Evolutionary conservation across 2,329 filamentous ascomycete genomes (phyloP).

Genomic region (Diaporthe batatas): DNA sequence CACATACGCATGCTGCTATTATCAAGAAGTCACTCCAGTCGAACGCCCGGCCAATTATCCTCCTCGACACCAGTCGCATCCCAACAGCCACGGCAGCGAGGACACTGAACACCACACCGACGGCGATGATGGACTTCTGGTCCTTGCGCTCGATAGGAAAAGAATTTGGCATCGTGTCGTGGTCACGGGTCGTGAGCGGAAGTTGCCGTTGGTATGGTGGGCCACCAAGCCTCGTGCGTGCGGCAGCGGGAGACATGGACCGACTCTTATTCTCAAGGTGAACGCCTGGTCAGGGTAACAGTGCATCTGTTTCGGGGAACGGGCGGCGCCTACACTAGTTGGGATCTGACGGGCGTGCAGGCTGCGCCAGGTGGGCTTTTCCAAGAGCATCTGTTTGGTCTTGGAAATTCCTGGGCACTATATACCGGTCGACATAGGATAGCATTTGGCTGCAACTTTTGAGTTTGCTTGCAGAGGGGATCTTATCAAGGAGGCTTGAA

Average conservation of each 20-base stretch:
- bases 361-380: not conserved
- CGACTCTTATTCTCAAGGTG: slow-evolving; percentile 25
- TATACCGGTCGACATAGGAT: not conserved
- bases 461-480: not conserved
- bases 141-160: slow-evolving; percentile 21
- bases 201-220: slow-evolving; percentile 13
- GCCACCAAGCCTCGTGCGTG: not conserved
- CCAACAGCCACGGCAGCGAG: slow-evolving; percentile 21
- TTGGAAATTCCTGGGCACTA: slow-evolving; percentile 26
- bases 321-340: not conserved
- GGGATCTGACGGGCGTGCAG: slow-evolving; percentile 7
- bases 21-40: slow-evolving; percentile 27
- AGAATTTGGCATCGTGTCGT: slow-evolving; percentile 27
- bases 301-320: not conserved
- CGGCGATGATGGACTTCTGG: slow-evolving; percentile 18
- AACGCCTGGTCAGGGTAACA: slow-evolving; percentile 8
- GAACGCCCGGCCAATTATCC: not conserved
- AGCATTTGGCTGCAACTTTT: not conserved
- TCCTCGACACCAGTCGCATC: slow-evolving; percentile 26
- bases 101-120: slow-evolving; percentile 18
- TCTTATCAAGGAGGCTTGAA: not conserved
- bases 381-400: slow-evolving; percentile 11
- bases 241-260: not conserved
- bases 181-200: not conserved
- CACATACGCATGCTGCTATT: slow-evolving; percentile 16